A percentile compares a stretch with the other conserved stretches of the same genome.
Evolutionary conservation across 1,284 basidiomycete genomes (phyloP).

Genomic region (Irpex rosettiformis): DNA sequence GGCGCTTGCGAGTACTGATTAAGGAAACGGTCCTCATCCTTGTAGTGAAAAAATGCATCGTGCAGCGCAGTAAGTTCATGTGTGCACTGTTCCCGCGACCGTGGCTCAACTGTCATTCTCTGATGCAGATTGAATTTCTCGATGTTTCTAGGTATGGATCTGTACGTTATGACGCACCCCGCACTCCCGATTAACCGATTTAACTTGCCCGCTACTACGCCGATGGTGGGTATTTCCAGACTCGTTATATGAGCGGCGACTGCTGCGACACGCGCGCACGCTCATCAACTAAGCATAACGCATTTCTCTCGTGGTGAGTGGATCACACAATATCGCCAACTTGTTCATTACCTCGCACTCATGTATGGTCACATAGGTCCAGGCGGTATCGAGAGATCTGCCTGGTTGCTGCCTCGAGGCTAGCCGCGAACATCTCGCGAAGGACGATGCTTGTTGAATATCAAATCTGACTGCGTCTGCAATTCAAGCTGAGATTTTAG

Average conservation of each 20-base stretch:
- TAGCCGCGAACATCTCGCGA: slow-evolving; percentile 12
- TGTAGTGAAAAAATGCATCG: background rate
- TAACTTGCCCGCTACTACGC: background rate
- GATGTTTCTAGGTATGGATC: background rate
- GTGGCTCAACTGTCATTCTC: background rate
- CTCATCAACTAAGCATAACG: background rate
- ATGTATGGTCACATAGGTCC: slow-evolving; percentile 2
- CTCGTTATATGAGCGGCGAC: background rate
- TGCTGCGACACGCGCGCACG: background rate
- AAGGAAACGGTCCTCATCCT: background rate
- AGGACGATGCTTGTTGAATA: background rate
- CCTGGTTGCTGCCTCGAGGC: slow-evolving; percentile 11
- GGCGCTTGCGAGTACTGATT: background rate
- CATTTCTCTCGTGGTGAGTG: background rate
- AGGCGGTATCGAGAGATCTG: slow-evolving; percentile 1
- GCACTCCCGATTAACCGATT: background rate
- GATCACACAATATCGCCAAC: background rate
- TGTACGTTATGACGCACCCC: background rate
- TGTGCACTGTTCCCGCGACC: background rate
- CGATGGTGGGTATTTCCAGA: background rate
- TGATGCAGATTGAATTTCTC: background rate
- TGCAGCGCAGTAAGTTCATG: background rate
- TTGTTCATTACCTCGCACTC: slow-evolving; percentile 5
- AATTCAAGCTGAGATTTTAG: slow-evolving; percentile 4
- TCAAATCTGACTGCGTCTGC: background rate